Evolutionary conservation across 305 asterid genomes (phyloP).

Genomic region (Salvia sclarea): DNA sequence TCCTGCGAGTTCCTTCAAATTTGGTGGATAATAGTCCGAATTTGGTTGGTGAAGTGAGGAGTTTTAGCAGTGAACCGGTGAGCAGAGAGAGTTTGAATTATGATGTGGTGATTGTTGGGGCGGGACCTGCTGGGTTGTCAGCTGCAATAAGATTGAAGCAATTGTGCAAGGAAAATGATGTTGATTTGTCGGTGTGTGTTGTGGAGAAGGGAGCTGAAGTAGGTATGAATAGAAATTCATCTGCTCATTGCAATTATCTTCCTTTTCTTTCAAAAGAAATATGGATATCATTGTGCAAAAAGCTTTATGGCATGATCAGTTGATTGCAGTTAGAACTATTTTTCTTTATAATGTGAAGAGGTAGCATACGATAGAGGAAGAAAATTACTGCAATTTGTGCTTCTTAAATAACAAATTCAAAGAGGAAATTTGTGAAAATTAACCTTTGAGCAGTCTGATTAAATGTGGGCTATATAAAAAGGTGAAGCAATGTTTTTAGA

Average conservation of each 20-base stretch:
- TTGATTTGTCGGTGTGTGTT: constrained; percentile 86
- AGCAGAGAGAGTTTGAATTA: constrained; percentile 71
- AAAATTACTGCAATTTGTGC: not conserved
- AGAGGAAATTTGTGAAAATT: not conserved
- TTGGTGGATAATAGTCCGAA: constrained; percentile 22
- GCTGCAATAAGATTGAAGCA: constrained; percentile 94
- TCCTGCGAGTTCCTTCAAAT: constrained; percentile 29
- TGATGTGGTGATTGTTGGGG: constrained; percentile 96
- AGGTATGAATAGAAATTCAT: constrained; percentile 43
- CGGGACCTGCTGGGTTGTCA: constrained; percentile 97
- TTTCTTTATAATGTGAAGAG: not conserved
- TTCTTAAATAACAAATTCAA: not conserved
- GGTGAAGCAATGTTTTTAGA: constrained; percentile 13
- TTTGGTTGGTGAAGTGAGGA: constrained; percentile 43
- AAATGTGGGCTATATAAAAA: not conserved
- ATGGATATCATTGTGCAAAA: constrained; percentile 3
- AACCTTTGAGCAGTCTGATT: constrained; percentile 6
- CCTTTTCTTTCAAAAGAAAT: not conserved
- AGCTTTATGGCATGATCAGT: not conserved
- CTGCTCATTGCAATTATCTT: not conserved
- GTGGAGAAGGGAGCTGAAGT: constrained; percentile 99
- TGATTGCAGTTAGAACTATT: constrained; percentile 6
- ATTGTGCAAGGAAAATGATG: constrained; percentile 67
- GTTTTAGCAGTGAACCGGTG: constrained; percentile 53
- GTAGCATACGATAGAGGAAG: not conserved